Evolutionary conservation across 2,329 filamentous ascomycete genomes (phyloP).

Genomic region (Colletotrichum siamense): DNA sequence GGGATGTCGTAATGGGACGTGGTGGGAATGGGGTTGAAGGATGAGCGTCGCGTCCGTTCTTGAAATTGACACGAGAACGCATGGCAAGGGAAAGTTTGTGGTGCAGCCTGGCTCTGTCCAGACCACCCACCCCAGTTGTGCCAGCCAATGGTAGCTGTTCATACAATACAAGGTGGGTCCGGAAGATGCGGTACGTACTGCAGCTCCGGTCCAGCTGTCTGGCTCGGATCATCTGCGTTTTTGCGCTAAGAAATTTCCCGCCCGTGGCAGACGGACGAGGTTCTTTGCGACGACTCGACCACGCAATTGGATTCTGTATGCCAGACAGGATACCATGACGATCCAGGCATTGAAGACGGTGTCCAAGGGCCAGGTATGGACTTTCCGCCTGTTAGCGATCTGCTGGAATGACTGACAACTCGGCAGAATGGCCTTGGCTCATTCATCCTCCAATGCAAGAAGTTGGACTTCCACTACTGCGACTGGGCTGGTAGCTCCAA

Average conservation of each 20-base stretch:
- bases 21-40: neutral
- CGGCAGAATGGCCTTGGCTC: slow-evolving; percentile 91
- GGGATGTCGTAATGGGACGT: neutral
- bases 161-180: neutral
- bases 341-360: slow-evolving; percentile 58
- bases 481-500: slow-evolving; percentile 92
- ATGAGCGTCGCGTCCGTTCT: neutral
- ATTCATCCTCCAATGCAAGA: slow-evolving; percentile 97
- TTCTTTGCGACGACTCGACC: neutral
- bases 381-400: neutral
- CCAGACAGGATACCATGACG: slow-evolving; percentile 47
- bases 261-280: neutral
- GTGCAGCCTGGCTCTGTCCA: slow-evolving; percentile 1
- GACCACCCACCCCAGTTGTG: neutral
- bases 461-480: slow-evolving; percentile 95
- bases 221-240: slow-evolving; percentile 6
- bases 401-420: neutral
- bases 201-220: neutral
- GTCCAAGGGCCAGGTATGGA: slow-evolving; percentile 57
- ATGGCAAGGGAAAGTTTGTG: slow-evolving; percentile 15
- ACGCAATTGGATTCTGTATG: slow-evolving; percentile 8
- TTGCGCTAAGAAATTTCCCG: slow-evolving; percentile 22
- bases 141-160: neutral
- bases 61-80: slow-evolving; percentile 13
- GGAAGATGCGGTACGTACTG: slow-evolving; percentile 10